Evolutionary conservation across 768 basidiomycete genomes (phyloP).

Genomic region (Calocybe gangraenosa): DNA sequence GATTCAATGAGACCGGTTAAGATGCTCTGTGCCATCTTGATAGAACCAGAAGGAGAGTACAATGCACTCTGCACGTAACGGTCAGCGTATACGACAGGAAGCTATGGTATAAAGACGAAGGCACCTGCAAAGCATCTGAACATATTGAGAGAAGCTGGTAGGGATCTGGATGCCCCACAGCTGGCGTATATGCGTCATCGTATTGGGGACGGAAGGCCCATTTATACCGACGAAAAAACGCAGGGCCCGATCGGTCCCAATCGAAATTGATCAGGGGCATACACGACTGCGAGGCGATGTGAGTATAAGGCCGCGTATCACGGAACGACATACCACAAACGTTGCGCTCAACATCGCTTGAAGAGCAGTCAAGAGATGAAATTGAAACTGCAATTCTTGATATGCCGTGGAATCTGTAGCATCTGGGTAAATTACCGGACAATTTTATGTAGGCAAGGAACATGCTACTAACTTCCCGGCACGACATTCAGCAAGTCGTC

Average conservation of each 20-base stretch:
- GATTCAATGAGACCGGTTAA: constrained; percentile 25
- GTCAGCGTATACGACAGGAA: background rate
- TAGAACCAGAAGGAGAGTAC: constrained; percentile 34
- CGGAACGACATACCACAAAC: constrained; percentile 46
- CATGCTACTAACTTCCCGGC: constrained; percentile 29
- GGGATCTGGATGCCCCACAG: constrained; percentile 56
- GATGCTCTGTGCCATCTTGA: constrained; percentile 42
- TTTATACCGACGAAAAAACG: constrained; percentile 67
- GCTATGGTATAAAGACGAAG: constrained; percentile 1
- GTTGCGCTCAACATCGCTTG: constrained; percentile 51
- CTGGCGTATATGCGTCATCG: constrained; percentile 38
- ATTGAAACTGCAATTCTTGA: constrained; percentile 47
- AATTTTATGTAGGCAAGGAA: background rate
- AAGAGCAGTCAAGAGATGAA: constrained; percentile 49
- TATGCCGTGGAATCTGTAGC: constrained; percentile 32
- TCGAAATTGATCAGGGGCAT: constrained; percentile 42
- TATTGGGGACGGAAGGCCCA: constrained; percentile 70
- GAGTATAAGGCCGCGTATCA: background rate
- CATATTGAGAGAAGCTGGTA: constrained; percentile 41
- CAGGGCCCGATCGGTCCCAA: constrained; percentile 49
- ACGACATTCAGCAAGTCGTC: constrained; percentile 41
- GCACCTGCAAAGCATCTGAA: constrained; percentile 34
- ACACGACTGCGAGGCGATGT: constrained; percentile 35
- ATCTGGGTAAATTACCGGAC: background rate
- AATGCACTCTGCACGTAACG: constrained; percentile 28